Evolutionary conservation across 441 rosid species (phyloP).

Genomic region (Corymbia citriodora): DNA sequence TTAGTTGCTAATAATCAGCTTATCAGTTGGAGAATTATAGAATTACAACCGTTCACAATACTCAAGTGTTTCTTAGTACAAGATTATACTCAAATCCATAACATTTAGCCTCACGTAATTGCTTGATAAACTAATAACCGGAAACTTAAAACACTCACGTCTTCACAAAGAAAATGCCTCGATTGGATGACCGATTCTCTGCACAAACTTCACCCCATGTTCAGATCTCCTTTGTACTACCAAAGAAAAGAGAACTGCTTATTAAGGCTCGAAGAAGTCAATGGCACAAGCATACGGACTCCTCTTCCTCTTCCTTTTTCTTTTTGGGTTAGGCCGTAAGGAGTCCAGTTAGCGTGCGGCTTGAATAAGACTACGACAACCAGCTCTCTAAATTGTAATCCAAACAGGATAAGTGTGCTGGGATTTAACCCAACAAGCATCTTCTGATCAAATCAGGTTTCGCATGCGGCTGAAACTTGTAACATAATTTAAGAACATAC

Average conservation of each 20-base stretch:
- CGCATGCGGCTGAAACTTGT: background rate
- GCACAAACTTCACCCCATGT: background rate
- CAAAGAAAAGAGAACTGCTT: background rate
- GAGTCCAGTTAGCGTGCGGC: background rate
- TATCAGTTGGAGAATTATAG: too few relatives aligned
- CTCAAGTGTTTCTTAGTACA: too few relatives aligned
- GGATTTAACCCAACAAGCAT: background rate
- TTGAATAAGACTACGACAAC: background rate
- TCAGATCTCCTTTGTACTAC: background rate
- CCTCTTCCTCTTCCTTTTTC: too few relatives aligned
- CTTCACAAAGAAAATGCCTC: too few relatives aligned
- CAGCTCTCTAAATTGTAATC: background rate
- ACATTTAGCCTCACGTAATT: too few relatives aligned
- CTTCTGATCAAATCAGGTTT: background rate
- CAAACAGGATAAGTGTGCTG: background rate
- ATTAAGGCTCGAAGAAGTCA: background rate
- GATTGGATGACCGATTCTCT: background rate
- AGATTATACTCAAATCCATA: too few relatives aligned
- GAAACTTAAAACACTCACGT: too few relatives aligned
- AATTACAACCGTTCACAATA: too few relatives aligned
- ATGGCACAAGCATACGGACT: background rate
- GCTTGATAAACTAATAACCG: too few relatives aligned
- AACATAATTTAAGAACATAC: background rate
- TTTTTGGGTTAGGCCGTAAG: too few relatives aligned
- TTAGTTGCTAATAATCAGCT: too few relatives aligned